These are phyloP conservation scores for Pseudophaeomoniella oleicola DNA, from an alignment of 2,329 filamentous ascomycete species.

Conservation along the genomic window DNA sequence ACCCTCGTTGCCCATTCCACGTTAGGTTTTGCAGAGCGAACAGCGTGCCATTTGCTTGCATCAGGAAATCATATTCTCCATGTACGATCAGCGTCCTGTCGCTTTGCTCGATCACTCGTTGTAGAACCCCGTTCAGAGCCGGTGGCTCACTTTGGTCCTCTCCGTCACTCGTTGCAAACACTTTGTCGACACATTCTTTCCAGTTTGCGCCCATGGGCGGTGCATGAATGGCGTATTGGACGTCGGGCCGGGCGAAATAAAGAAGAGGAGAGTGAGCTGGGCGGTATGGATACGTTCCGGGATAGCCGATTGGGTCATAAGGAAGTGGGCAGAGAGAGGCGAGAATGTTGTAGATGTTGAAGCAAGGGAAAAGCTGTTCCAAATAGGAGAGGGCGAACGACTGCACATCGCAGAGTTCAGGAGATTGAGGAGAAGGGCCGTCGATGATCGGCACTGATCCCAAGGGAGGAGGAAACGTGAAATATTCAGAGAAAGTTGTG, in stretches of 20 bases:
- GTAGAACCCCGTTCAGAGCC: constrained; percentile 44
- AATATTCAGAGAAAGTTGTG: constrained; percentile 30
- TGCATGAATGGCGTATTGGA: constrained; percentile 55
- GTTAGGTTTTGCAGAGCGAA: constrained; percentile 70
- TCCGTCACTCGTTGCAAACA: constrained; percentile 32
- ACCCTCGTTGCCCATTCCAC: constrained; percentile 57
- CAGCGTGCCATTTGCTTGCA: constrained; percentile 55
- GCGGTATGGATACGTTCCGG: constrained; percentile 48
- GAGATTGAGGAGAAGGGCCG: constrained; percentile 25
- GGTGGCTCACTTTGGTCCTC: constrained; percentile 33
- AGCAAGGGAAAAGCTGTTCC: constrained; percentile 73
- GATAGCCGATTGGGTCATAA: constrained; percentile 56
- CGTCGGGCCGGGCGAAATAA: constrained; percentile 58
- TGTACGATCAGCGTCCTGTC: constrained; percentile 62
- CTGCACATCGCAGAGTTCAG: constrained; percentile 45
- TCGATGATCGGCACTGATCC: constrained; percentile 35
- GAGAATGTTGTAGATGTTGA: constrained; percentile 62
- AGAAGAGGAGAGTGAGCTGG: constrained; percentile 47
- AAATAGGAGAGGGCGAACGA: constrained; percentile 36
- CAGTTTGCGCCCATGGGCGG: constrained; percentile 37
- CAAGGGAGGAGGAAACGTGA: constrained; percentile 54
- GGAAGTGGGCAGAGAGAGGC: constrained; percentile 55
- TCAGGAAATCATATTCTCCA: constrained; percentile 53
- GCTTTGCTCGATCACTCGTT: constrained; percentile 57
- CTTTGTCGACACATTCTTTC: constrained; percentile 36